Evolutionary conservation across 345 rosid genomes (phyloP).

Genomic region (Brassica incana): DNA sequence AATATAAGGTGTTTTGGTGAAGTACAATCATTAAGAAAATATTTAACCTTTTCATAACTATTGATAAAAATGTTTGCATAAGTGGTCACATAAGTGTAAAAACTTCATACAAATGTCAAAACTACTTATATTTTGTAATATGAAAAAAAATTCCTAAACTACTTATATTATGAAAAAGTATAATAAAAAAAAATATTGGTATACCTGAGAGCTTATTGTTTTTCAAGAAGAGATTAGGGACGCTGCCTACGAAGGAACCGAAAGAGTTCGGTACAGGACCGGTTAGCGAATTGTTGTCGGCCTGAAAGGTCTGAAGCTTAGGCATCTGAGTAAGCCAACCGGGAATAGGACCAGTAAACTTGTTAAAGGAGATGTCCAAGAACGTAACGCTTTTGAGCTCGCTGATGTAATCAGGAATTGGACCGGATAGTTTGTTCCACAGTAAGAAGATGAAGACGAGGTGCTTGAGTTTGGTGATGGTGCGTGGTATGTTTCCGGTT

Average conservation of each 20-base stretch:
- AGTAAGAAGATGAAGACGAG: conserved; percentile 52
- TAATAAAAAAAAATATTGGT: background rate
- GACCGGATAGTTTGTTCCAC: conserved; percentile 52
- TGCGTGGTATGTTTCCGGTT: conserved; percentile 59
- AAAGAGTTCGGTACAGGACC: conserved; percentile 62
- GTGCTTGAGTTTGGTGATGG: conserved; percentile 60
- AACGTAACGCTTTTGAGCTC: conserved; percentile 52
- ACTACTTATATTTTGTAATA: background rate
- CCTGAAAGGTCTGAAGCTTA: conserved; percentile 51
- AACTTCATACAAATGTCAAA: background rate
- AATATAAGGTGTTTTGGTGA: background rate
- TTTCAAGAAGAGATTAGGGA: conserved; percentile 49
- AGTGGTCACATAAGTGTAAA: background rate
- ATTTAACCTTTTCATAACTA: too few species aligned
- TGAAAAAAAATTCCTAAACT: too few species aligned
- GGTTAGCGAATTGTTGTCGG: conserved; percentile 63
- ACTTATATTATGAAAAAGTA: background rate
- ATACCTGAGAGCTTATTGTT: conserved; percentile 67
- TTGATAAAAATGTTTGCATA: background rate
- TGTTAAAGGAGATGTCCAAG: conserved; percentile 65
- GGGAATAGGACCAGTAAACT: conserved; percentile 60
- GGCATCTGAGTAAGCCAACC: conserved; percentile 55
- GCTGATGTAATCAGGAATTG: conserved; percentile 53
- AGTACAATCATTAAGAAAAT: background rate
- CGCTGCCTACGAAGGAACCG: conserved; percentile 45